Percentiles rank a stretch among this genome's conserved stretches.
phyloP scores from a whole-genome alignment of 2,329 filamentous ascomycete genomes.

The Colletotrichum plurivorum region DNA sequence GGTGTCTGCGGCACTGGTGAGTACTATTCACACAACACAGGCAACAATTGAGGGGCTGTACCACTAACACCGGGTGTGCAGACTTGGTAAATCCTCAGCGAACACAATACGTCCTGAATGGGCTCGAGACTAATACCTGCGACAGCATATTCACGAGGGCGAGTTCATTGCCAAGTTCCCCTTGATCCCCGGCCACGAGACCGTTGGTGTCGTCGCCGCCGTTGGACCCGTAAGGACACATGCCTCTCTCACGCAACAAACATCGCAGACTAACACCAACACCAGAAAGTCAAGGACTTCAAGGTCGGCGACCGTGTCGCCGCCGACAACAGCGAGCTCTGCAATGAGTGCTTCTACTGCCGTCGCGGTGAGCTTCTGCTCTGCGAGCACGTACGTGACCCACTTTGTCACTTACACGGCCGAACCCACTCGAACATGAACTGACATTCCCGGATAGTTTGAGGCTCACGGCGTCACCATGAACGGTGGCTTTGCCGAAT shows the following conservation, averaged over 20 bases:
- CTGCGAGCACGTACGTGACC: constrained; percentile 69
- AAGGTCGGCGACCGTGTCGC: constrained; percentile 74
- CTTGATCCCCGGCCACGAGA: constrained; percentile 78
- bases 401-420: constrained; percentile 4
- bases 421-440: not conserved
- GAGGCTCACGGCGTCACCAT: constrained; percentile 77
- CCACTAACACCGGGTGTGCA: constrained; percentile 45
- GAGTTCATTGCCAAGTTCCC: constrained; percentile 77
- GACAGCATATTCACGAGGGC: constrained; percentile 74
- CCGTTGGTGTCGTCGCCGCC: constrained; percentile 74
- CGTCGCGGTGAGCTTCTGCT: constrained; percentile 76
- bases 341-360: constrained; percentile 82
- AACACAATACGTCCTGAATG: not conserved
- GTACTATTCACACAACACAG: constrained; percentile 37
- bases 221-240: constrained; percentile 58
- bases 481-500: constrained; percentile 81
- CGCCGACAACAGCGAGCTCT: constrained; percentile 76
- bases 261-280: constrained; percentile 4
- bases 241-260: not conserved
- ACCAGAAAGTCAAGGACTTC: constrained; percentile 71
- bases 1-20: constrained; percentile 73
- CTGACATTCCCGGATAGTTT: constrained; percentile 55
- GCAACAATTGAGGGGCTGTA: not conserved
- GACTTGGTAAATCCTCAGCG: constrained; percentile 51
- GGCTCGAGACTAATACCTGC: constrained; percentile 34